Base-by-base conservation (phyloP, 2,329 filamentous ascomycete species). In the Colletotrichum lentis region DNA sequence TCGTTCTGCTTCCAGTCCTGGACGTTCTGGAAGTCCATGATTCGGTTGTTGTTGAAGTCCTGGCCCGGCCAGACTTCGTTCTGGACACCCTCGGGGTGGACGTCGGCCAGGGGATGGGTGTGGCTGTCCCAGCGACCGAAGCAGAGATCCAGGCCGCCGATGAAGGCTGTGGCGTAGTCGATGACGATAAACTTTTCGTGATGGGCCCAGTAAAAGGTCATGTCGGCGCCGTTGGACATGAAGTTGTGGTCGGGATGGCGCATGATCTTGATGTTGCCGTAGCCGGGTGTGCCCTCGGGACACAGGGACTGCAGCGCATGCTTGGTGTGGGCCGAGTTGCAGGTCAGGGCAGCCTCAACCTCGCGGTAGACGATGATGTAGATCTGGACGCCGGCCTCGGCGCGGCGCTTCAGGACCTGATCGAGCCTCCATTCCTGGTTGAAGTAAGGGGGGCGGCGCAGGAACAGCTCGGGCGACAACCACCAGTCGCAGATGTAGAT, bases 401-500 rank as follows among this genome's bases (percentile, higher is more conserved):
- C 96, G 46, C 90, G 91, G 35, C 93, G 87, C 82, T 97, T 98
- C 66, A 99, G 81, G 14, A 96, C 82, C 70, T 92, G 88, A 78
- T 99, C 96, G 20, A 99, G 80, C 12, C 95, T 87, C 87, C 90
- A 97, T 79, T 97, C 87, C 76, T 96, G 92, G 72, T 94, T 91
- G 75, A 85, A 86, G 72, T 91, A 90, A 0, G 96, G 92, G 1
- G 96, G 94, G 22, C 96, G 86, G 44, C 96, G 89, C 70, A 99
- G 79, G 79, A 95, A 97, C 70, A 96, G 80, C 78, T 96, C 92
- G 0, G 93, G 96, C 3, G 92, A 96, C 16, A 98, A 82, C 96
- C 96, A 98, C 96, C 95, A 99, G 76, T 98, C 96, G 68, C 86
- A 91, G 72, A 99, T 96, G 79, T 98, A 99, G 73, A 99, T 97